Percentiles rank a stretch among this genome's conserved stretches.
These are phyloP conservation scores for Prunus salicina DNA, from an alignment of 306 rosid genomes.

Conservation along the genomic window DNA sequence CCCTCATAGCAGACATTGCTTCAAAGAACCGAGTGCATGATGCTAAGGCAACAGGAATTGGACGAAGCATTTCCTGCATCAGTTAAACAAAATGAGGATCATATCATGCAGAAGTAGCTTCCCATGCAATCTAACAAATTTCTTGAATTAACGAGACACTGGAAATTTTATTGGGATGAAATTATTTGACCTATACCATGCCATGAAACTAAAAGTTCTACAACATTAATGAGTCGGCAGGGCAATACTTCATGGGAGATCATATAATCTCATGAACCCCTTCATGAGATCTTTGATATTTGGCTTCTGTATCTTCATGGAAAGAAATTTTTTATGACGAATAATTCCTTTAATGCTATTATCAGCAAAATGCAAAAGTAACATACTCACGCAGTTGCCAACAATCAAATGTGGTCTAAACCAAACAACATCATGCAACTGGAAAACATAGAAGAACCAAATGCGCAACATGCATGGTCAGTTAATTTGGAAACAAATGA, in stretches of 20 bases:
- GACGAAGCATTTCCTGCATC: slow-evolving; percentile 92
- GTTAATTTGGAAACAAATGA: slow-evolving; percentile 13
- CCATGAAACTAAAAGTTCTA: not conserved
- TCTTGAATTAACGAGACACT: not conserved
- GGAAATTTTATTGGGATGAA: not conserved
- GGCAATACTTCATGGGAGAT: not conserved
- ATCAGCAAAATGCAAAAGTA: not conserved
- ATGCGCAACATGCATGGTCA: not conserved
- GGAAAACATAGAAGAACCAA: not conserved
- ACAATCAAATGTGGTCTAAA: not conserved
- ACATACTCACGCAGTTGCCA: not conserved
- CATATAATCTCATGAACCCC: not conserved
- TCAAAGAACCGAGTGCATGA: slow-evolving; percentile 91
- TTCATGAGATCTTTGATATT: not conserved
- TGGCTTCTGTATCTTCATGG: not conserved
- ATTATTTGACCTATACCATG: not conserved
- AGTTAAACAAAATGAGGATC: slow-evolving; percentile 1
- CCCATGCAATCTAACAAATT: not conserved
- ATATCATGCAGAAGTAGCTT: not conserved
- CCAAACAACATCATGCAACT: not conserved
- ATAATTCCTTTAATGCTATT: not conserved
- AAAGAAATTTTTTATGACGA: not conserved
- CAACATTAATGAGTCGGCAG: not conserved
- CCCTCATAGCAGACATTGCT: slow-evolving; percentile 99
- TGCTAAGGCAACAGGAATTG: slow-evolving; percentile 92